Evolutionary conservation across 2,329 filamentous ascomycete genomes (phyloP).

Genomic region (Catunica adiposa): DNA sequence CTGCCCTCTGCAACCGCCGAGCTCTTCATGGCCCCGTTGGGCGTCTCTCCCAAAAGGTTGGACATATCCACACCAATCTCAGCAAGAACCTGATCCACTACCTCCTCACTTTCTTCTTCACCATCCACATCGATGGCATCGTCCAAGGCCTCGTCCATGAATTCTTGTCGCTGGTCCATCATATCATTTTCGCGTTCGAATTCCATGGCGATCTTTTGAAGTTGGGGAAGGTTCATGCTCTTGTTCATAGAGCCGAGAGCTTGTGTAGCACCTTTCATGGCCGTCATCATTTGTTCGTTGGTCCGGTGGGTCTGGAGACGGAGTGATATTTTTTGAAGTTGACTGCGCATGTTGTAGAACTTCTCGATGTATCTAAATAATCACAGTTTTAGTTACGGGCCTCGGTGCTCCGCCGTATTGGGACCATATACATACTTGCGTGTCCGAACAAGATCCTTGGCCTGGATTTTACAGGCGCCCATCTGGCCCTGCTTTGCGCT

Average conservation of each 20-base stretch:
- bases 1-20: constrained; percentile 59
- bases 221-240: constrained; percentile 87
- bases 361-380: constrained; percentile 71
- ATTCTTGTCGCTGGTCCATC: constrained; percentile 97
- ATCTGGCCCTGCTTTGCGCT: constrained; percentile 96
- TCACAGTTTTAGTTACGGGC: neutral
- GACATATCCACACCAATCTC: constrained; percentile 92
- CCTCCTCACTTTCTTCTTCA: constrained; percentile 91
- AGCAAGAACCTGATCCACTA: constrained; percentile 89
- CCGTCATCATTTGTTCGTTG: constrained; percentile 99
- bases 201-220: constrained; percentile 96
- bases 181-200: constrained; percentile 98
- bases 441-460: constrained; percentile 88
- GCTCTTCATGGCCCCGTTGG: constrained; percentile 44
- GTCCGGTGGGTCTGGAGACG: constrained; percentile 95
- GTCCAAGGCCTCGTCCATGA: constrained; percentile 99
- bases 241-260: constrained; percentile 93
- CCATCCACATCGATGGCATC: constrained; percentile 82
- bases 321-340: constrained; percentile 87
- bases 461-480: constrained; percentile 96
- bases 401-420: neutral
- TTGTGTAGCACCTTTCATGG: constrained; percentile 93
- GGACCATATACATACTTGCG: constrained; percentile 39
- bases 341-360: constrained; percentile 96
- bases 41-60: constrained; percentile 65